Percentiles rank a stretch among this genome's conserved stretches.
phyloP scores from a whole-genome alignment of 495 filamentous ascomycete genomes.

The Emericellopsis terricola region DNA sequence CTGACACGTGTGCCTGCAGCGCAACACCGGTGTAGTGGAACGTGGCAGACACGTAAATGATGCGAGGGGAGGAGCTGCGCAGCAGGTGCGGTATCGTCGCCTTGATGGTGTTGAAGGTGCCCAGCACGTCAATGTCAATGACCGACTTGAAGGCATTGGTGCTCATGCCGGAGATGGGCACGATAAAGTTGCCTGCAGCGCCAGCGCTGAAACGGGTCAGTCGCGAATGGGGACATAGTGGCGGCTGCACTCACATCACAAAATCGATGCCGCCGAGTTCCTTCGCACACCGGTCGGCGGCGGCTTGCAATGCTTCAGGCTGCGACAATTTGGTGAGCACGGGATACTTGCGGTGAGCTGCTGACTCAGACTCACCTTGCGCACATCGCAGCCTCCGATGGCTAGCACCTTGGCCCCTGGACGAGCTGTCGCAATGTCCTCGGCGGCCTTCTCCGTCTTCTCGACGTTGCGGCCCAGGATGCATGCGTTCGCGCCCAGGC shows the following conservation, averaged over 20 bases:
- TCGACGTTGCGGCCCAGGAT: constrained; percentile 84
- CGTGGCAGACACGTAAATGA: constrained; percentile 76
- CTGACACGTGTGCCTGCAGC: constrained; percentile 69
- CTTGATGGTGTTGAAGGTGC: constrained; percentile 89
- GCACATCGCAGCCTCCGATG: constrained; percentile 70
- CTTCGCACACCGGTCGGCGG: constrained; percentile 57
- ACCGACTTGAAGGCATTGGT: constrained; percentile 88
- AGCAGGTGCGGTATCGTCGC: constrained; percentile 67
- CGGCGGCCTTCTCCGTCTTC: constrained; percentile 66
- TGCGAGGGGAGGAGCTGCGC: constrained; percentile 45
- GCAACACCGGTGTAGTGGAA: constrained; percentile 76
- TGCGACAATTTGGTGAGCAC: too few species aligned
- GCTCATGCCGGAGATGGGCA: constrained; percentile 62
- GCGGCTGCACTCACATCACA: constrained; percentile 52
- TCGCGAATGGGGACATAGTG: constrained; percentile 1
- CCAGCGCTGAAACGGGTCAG: constrained; percentile 44
- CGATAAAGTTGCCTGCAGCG: constrained; percentile 91
- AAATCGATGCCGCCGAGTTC: constrained; percentile 82
- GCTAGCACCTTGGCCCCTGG: constrained; percentile 68
- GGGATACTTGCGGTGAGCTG: too few species aligned
- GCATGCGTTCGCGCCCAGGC: constrained; percentile 82
- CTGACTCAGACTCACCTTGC: too few species aligned
- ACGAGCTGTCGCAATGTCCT: constrained; percentile 63
- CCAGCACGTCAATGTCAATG: constrained; percentile 89
- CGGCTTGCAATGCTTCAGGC: constrained; percentile 45